These are phyloP conservation scores for Boletus sp. DNA, from an alignment of 1,284 basidiomycete genomes.

Conservation along the genomic window DNA sequence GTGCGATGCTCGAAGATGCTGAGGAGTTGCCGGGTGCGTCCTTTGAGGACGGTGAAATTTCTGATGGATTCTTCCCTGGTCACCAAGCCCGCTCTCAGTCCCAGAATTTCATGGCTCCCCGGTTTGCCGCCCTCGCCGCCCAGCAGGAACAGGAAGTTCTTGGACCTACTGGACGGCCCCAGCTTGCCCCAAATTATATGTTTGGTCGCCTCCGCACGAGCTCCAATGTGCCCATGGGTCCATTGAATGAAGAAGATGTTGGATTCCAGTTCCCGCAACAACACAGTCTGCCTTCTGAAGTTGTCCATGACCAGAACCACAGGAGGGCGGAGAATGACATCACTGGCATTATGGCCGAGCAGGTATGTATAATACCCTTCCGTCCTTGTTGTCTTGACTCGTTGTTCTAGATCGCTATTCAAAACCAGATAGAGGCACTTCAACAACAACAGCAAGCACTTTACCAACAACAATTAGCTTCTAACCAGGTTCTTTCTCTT, in stretches of 20 bases:
- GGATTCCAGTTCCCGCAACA: constrained; percentile 86
- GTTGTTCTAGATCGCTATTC: constrained; percentile 74
- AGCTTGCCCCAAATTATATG: constrained; percentile 87
- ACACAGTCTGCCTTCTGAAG: constrained; percentile 45
- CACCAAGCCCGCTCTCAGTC: constrained; percentile 76
- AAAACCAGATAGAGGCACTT: constrained; percentile 88
- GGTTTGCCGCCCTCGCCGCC: constrained; percentile 84
- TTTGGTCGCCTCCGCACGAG: constrained; percentile 74
- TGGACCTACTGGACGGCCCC: constrained; percentile 84
- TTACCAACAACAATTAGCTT: constrained; percentile 84
- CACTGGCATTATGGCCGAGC: constrained; percentile 86
- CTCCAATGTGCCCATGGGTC: constrained; percentile 58
- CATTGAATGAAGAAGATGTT: constrained; percentile 76
- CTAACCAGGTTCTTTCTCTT: constrained; percentile 73
- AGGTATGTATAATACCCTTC: constrained; percentile 52
- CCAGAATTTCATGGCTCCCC: constrained; percentile 83
- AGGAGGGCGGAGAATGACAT: constrained; percentile 75
- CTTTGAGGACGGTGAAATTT: constrained; percentile 79
- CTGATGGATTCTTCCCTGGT: constrained; percentile 55
- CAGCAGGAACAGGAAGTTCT: constrained; percentile 70
- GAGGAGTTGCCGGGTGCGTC: constrained; percentile 59
- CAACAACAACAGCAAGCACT: constrained; percentile 89
- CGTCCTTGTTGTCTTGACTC: constrained; percentile 13
- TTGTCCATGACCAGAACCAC: constrained; percentile 48
- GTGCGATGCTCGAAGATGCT: constrained; percentile 78